Conservation (phyloP, 2,329 filamentous ascomycete species). For the Botrytis squamosa region DNA sequence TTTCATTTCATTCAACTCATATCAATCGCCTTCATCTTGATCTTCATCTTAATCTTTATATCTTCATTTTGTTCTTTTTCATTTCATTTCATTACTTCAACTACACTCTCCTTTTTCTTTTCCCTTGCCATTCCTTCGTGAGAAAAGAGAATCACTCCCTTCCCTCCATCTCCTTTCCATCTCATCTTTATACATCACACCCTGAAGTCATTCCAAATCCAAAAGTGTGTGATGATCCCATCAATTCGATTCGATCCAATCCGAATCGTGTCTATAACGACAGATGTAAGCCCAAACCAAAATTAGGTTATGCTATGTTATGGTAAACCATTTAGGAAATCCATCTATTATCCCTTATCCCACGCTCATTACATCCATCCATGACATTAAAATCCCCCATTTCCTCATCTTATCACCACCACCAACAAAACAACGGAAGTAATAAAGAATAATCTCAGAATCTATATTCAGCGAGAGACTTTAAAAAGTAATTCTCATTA, state of each 20-base stretch:
- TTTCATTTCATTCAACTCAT: conserved; percentile 9
- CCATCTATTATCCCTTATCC: conserved; percentile 7
- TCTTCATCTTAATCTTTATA: not conserved
- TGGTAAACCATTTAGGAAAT: conserved; percentile 13
- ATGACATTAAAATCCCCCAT: not conserved
- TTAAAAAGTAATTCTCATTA: conserved; percentile 12
- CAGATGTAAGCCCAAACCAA: not conserved
- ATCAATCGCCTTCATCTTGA: not conserved
- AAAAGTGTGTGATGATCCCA: conserved; percentile 4
- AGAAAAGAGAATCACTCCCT: too few species aligned
- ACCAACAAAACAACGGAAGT: not conserved
- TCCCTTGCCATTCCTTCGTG: too few species aligned
- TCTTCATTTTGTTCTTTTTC: not conserved
- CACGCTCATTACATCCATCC: conserved; percentile 13
- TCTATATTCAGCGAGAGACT: conserved; percentile 34
- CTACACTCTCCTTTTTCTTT: not conserved
- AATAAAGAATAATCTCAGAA: conserved; percentile 19
- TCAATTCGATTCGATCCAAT: not conserved
- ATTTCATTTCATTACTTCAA: conserved; percentile 9
- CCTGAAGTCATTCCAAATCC: conserved; percentile 12
- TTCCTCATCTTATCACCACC: not conserved
- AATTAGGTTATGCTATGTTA: not conserved
- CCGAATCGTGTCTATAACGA: conserved; percentile 13
- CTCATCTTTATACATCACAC: not conserved
- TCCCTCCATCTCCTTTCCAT: not conserved